phyloP scores from a whole-genome alignment of 2,329 filamentous ascomycete genomes.

The Sarocladium oryzae region DNA sequence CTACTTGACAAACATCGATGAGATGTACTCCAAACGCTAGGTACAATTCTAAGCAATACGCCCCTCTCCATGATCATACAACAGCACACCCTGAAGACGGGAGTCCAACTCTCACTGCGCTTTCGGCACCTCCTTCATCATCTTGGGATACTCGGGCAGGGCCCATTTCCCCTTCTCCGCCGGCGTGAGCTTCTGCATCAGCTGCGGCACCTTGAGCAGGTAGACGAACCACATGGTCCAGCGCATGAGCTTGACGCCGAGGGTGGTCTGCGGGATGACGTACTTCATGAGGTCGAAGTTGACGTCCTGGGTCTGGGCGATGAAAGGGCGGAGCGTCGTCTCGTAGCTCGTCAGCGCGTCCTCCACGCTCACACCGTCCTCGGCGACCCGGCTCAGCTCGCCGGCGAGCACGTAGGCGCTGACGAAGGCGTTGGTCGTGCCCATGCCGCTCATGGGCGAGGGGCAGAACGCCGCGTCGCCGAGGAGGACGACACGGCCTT shows the following conservation, averaged over 20 bases:
- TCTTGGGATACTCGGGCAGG: slow-evolving; percentile 10
- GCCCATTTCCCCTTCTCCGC: slow-evolving; percentile 10
- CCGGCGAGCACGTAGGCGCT: slow-evolving; percentile 46
- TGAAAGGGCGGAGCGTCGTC: slow-evolving; percentile 9
- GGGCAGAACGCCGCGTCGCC: slow-evolving; percentile 44
- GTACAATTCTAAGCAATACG: too few relatives aligned
- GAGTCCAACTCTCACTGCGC: too few relatives aligned
- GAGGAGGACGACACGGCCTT: slow-evolving; percentile 35
- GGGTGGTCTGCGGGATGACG: slow-evolving; percentile 9
- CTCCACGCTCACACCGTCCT: background rate
- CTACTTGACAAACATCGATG: too few relatives aligned
- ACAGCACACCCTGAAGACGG: too few relatives aligned
- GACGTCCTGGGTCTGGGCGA: slow-evolving; percentile 12
- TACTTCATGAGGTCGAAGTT: background rate
- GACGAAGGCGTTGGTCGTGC: slow-evolving; percentile 34
- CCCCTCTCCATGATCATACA: too few relatives aligned
- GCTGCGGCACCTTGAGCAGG: slow-evolving; percentile 10
- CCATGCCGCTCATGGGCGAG: slow-evolving; percentile 38
- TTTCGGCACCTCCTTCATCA: background rate
- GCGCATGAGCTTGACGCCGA: slow-evolving; percentile 8
- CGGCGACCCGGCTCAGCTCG: slow-evolving; percentile 26
- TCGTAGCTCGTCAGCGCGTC: slow-evolving; percentile 13
- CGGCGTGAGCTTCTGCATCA: slow-evolving; percentile 6
- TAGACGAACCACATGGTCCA: slow-evolving; percentile 11
- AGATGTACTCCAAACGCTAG: too few relatives aligned